A percentile compares a stretch with the other conserved stretches of the same genome.
Conservation (phyloP, 2,329 filamentous ascomycete genomes). For the Orbilia ellipsospora region DNA sequence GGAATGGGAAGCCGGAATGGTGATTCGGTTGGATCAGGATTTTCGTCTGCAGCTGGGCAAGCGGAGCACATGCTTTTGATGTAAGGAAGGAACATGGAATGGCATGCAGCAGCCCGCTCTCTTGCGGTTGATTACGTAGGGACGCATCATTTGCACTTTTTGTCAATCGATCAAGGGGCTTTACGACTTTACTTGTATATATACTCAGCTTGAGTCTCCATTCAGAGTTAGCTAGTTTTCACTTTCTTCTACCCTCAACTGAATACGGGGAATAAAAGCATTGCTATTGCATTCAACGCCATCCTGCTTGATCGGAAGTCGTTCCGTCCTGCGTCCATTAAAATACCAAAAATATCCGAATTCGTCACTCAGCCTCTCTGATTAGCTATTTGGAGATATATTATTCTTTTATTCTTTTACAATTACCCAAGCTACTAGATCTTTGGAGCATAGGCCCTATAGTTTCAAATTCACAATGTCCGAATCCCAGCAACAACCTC, state of each 20-base stretch:
- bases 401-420: too few relatives aligned
- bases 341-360: too few relatives aligned
- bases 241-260: too few relatives aligned
- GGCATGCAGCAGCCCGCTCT: conserved; percentile 5
- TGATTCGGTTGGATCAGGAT: conserved; percentile 15
- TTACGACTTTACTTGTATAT: neutral
- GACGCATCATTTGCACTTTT: conserved; percentile 12
- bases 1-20: neutral
- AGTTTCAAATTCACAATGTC: neutral
- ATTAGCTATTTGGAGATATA: too few relatives aligned
- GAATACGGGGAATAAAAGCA: too few relatives aligned
- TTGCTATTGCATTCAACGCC: too few relatives aligned
- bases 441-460: too few relatives aligned
- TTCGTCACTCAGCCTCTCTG: too few relatives aligned
- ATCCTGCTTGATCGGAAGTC: too few relatives aligned
- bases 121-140: conserved; percentile 28
- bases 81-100: neutral
- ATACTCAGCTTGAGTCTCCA: neutral
- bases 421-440: too few relatives aligned
- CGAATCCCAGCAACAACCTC: neutral
- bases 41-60: neutral
- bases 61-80: neutral
- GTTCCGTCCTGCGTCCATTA: too few relatives aligned
- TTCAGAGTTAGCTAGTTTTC: too few relatives aligned
- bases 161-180: neutral